Base-by-base conservation (phyloP, 371 early-diverging fungal species). In the Lichtheimia hyalospora region DNA sequence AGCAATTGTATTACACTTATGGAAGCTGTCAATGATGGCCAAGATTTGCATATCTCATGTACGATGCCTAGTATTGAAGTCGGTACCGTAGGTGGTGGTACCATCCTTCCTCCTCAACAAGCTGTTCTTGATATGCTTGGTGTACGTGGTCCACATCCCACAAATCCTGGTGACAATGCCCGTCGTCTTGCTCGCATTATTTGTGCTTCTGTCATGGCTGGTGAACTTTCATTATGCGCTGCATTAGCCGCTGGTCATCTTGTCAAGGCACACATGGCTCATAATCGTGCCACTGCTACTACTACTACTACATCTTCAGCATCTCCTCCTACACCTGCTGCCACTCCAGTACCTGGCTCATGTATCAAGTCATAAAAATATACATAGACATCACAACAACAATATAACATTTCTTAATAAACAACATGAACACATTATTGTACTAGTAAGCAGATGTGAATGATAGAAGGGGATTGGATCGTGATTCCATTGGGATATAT, bases 61-160 rank as follows among this genome's bases (percentile, higher is more conserved):
- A 90, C 92, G 6, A 98, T 98, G 98, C 98, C 98, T 1, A 93
- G 92, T 60, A 88, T 97, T 54, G 95, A 96, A 69, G 96, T 97
- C 12, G 98, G 98, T 24, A 96, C 97, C 0, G 84, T 98, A 48
- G 98, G 98, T 44, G 98, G 98, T 42, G 98, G 98, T 24, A 98
- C 98, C 0, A 84, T 85, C 24, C 66, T 98, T 56, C 87, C 89
- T 24, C 89, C 98, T 3, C 96, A 96, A 64, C 87, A 89, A n/a
- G 82, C 95, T 0, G 89, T 94, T 75, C 71, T 98, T 63, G 92
- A 94, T 27, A 84, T 97, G 84, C 83, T 98, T 25, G 94, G 95
- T 27, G 93, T 93, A 12, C 83, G 89, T 39, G 97, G 96, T 0
- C 85, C 95, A 13, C 86, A 94, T 63, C 84, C 84, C 14, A 88